A percentile compares a stretch with the other conserved stretches of the same genome.
These are phyloP conservation scores for Populus tomentosa DNA, from an alignment of 441 rosid genomes.

Conservation along the genomic window DNA sequence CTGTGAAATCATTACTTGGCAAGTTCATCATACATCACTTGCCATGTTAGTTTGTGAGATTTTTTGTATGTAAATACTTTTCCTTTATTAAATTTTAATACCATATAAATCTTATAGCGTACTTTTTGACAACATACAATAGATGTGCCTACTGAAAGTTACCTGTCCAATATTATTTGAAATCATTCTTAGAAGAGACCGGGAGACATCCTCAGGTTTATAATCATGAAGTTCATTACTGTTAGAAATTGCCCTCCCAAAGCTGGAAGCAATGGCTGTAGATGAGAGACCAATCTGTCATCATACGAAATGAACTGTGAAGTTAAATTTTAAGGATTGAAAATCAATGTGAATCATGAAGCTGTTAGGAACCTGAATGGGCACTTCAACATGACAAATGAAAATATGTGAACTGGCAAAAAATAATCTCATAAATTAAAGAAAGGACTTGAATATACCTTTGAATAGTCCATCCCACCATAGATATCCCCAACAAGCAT, in stretches of 20 bases:
- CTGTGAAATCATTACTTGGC: background rate
- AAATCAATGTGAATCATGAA: background rate
- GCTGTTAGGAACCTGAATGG: background rate
- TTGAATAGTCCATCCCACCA: slow-evolving; percentile 95
- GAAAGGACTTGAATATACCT: slow-evolving; percentile 44
- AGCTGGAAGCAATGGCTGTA: slow-evolving; percentile 97
- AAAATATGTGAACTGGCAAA: background rate
- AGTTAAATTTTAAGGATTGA: background rate
- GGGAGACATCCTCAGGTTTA: slow-evolving; percentile 94
- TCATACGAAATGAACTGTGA: background rate
- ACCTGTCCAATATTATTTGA: slow-evolving; percentile 99
- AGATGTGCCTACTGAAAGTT: background rate
- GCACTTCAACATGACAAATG: slow-evolving; percentile 2
- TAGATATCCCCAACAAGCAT: slow-evolving; percentile 99
- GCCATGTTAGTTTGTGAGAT: background rate
- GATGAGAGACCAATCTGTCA: slow-evolving; percentile 95
- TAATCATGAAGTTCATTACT: slow-evolving; percentile 91
- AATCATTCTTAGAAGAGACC: slow-evolving; percentile 96
- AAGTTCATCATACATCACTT: background rate
- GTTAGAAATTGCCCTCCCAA: slow-evolving; percentile 90
- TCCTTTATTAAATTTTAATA: background rate
- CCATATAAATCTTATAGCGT: background rate
- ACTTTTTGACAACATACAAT: background rate
- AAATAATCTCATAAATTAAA: background rate
- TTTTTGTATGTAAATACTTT: background rate